Evolutionary conservation across 768 basidiomycete species (phyloP).

Genomic region (Russula sp.): DNA sequence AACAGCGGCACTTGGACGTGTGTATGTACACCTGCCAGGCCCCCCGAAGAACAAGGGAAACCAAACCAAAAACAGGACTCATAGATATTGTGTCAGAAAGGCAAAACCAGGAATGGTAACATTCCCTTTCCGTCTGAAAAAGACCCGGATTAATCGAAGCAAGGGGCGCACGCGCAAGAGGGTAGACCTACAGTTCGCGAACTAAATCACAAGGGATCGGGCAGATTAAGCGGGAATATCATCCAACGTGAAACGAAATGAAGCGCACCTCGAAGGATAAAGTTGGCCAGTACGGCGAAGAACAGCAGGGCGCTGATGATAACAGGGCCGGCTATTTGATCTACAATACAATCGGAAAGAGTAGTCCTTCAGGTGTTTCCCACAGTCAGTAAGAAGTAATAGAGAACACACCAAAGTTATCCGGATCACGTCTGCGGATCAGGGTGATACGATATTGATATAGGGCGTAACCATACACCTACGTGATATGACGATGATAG

Average conservation of each 20-base stretch:
- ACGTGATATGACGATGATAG: neutral
- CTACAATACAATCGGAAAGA: constrained; percentile 34
- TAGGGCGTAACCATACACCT: constrained; percentile 81
- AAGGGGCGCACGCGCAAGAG: neutral
- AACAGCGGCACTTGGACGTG: neutral
- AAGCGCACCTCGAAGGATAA: constrained; percentile 66
- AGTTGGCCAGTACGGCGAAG: constrained; percentile 81
- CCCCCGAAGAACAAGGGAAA: neutral
- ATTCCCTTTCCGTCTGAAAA: constrained; percentile 12
- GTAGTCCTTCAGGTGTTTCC: neutral
- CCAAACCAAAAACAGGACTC: neutral
- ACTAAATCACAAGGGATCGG: constrained; percentile 7
- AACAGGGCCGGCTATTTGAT: constrained; percentile 76
- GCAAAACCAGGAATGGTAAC: constrained; percentile 19
- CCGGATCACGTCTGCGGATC: constrained; percentile 84
- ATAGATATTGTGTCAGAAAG: constrained; percentile 12
- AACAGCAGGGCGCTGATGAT: constrained; percentile 79
- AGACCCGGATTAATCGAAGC: neutral
- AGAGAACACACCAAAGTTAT: constrained; percentile 64
- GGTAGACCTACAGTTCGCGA: constrained; percentile 17
- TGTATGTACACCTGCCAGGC: neutral
- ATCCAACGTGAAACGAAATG: neutral
- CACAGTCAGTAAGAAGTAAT: neutral
- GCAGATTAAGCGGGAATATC: neutral
- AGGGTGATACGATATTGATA: constrained; percentile 86